phyloP scores from a whole-genome alignment of 2,329 filamentous ascomycete genomes.

The Thelonectria discophora region DNA sequence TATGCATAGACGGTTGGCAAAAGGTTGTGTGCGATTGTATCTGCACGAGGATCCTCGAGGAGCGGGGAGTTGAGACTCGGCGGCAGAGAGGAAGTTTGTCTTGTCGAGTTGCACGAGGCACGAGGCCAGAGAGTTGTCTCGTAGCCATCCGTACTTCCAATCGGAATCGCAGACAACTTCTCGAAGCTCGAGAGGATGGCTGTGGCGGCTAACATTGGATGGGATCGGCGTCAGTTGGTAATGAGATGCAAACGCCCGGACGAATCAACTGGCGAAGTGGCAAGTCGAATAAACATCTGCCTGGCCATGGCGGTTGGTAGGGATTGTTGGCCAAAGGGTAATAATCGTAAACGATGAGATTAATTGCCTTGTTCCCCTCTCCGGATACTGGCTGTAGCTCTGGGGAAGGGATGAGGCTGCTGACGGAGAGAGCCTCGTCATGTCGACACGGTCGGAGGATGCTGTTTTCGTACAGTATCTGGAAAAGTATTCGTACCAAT shows the following conservation, averaged over 20 bases:
- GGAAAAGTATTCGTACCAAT: neutral
- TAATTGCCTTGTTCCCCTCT: neutral
- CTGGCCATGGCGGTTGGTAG: conserved; percentile 6
- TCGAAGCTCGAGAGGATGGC: neutral
- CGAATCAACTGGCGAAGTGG: conserved; percentile 3
- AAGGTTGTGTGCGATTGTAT: neutral
- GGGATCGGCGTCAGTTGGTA: neutral
- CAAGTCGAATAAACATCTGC: conserved; percentile 9
- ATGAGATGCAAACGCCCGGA: neutral
- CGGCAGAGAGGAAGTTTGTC: neutral
- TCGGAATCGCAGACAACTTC: neutral
- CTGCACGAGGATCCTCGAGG: too few species aligned
- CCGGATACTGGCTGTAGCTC: conserved; percentile 5
- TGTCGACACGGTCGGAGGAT: neutral
- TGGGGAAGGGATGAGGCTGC: conserved; percentile 1
- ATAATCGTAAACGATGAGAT: conserved; percentile 6
- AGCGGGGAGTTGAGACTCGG: neutral
- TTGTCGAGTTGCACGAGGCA: neutral
- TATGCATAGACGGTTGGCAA: neutral
- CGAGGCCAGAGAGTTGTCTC: neutral
- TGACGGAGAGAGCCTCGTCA: conserved; percentile 5
- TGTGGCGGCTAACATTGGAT: conserved; percentile 2
- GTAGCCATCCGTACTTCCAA: too few species aligned
- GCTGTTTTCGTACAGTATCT: neutral
- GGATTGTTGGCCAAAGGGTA: conserved; percentile 4